Base-by-base conservation (phyloP, 1,284 basidiomycete species). In the Apiotrichum akiyoshidainum region DNA sequence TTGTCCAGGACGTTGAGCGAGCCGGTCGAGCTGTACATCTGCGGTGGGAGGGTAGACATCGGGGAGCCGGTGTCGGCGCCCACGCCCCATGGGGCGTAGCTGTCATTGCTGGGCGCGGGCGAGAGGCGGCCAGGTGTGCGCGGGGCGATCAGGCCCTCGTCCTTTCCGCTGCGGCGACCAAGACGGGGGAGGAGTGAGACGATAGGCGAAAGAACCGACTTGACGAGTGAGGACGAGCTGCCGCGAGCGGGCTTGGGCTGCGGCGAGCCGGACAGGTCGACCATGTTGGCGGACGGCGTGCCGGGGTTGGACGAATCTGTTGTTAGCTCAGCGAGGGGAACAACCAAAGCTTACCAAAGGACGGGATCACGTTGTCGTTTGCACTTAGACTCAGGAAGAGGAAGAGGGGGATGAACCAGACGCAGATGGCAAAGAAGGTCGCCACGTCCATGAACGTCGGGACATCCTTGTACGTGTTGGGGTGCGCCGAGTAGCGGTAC, bases 321-420 rank as follows among this genome's bases (percentile, higher is more conserved):
- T 13, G 92, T 94, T 61, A 84, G 96, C 58, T 5, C 3, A n/a
- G n/a, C n/a, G n/a, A n/a, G n/a, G n/a, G 12, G n/a, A 39, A 14
- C 14, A 19, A 5, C 26, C 17, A 7, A 75, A 90, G 95, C 75
- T 68, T 49, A 76, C 77, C 70, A 53, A 75, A 71, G 0, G 78
- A 80, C 1, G 93, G 94, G 14, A 97, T 82, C 2, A 92, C 90
- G 69, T 96, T 91, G 73, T 97, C 94, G 66, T 95, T 96, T 12
- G 93, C 93, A 66, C 90, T 94, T 57, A 97, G 80, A 71, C 91
- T 94, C 64, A 96, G 79, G 81, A 96, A 97, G 26, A 97, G 78
- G 78, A 92, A 96, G 34, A 96, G 77, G 9, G 92, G 92, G 17
- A 87, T 86, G 53, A 92, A 84, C 93, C 93, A 97, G 7, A 97